Percentiles rank a stretch among this genome's conserved stretches.
Evolutionary conservation across 1,284 basidiomycete species (phyloP).

Genomic region (Trichosporon inkin): DNA sequence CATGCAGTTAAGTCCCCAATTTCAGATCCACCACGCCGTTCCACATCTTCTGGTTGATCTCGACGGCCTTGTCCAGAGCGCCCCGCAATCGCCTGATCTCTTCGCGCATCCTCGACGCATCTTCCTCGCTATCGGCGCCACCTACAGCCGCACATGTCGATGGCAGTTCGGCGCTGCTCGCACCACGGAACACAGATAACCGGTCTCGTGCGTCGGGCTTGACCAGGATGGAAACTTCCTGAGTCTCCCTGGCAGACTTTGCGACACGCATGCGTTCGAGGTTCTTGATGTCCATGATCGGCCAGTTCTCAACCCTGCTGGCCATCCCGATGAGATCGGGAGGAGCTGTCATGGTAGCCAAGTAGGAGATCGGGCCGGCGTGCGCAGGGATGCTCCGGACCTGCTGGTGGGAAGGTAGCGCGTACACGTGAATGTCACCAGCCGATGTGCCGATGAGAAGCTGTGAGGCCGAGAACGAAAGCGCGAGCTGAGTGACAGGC

Average conservation of each 20-base stretch:
- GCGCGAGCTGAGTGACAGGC: conserved; percentile 64
- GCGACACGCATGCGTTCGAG: conserved; percentile 47
- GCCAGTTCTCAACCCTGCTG: conserved; percentile 26
- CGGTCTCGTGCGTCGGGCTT: conserved; percentile 8
- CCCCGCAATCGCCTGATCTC: conserved; percentile 64
- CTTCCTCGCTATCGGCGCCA: conserved; percentile 8
- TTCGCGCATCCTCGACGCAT: conserved; percentile 61
- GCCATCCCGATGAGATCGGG: conserved; percentile 65
- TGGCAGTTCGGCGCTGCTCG: neutral
- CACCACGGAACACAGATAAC: neutral
- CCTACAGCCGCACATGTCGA: neutral
- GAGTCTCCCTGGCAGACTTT: conserved; percentile 31
- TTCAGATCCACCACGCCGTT: conserved; percentile 58
- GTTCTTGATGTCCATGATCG: conserved; percentile 45
- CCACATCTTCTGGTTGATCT: conserved; percentile 87
- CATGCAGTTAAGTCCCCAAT: conserved; percentile 13
- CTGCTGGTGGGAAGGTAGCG: conserved; percentile 83
- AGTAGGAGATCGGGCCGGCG: conserved; percentile 66
- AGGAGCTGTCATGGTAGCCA: conserved; percentile 73
- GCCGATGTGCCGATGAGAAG: conserved; percentile 68
- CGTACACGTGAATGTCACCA: conserved; percentile 76
- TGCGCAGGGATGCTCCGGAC: conserved; percentile 70
- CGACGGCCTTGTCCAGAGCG: conserved; percentile 72
- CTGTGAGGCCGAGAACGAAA: conserved; percentile 69
- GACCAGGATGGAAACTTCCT: conserved; percentile 36